Evolutionary conservation across 2,329 filamentous ascomycete species (phyloP).

Genomic region (Aspergillus vadensis): DNA sequence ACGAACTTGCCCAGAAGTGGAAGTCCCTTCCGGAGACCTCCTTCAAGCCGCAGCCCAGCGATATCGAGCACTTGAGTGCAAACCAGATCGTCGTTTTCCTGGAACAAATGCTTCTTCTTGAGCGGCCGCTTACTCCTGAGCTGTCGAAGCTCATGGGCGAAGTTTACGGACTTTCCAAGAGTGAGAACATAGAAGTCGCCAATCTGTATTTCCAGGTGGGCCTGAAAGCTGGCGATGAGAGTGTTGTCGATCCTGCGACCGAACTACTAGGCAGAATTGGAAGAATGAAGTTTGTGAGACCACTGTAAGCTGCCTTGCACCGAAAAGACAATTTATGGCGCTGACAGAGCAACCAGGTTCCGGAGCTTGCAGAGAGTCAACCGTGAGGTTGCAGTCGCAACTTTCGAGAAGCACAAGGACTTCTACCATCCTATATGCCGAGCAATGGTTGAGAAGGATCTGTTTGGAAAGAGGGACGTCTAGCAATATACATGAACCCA

Average conservation of each 20-base stretch:
- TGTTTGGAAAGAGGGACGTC: constrained; percentile 52
- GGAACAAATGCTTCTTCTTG: constrained; percentile 71
- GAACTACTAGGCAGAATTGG: constrained; percentile 79
- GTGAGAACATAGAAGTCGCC: constrained; percentile 83
- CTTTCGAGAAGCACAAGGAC: constrained; percentile 82
- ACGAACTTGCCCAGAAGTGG: constrained; percentile 81
- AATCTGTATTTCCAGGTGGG: constrained; percentile 78
- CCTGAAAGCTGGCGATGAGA: constrained; percentile 70
- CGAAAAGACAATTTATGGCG: background rate
- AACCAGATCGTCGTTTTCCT: constrained; percentile 94
- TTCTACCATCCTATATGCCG: constrained; percentile 97
- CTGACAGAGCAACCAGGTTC: constrained; percentile 44
- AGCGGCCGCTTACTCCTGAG: constrained; percentile 62
- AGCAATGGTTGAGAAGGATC: constrained; percentile 82
- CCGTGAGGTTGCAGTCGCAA: constrained; percentile 71
- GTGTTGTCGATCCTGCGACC: constrained; percentile 69
- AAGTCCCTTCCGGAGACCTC: constrained; percentile 52
- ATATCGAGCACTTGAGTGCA: constrained; percentile 74
- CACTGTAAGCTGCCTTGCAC: constrained; percentile 57
- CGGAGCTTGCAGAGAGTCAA: constrained; percentile 74
- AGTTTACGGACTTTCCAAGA: constrained; percentile 71
- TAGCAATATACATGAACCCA: background rate
- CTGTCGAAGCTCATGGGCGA: constrained; percentile 72
- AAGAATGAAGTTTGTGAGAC: constrained; percentile 95
- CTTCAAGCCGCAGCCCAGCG: constrained; percentile 65